These are phyloP conservation scores for Rhizopogon vesiculosus DNA, from an alignment of 768 basidiomycete species.

Conservation along the genomic window DNA sequence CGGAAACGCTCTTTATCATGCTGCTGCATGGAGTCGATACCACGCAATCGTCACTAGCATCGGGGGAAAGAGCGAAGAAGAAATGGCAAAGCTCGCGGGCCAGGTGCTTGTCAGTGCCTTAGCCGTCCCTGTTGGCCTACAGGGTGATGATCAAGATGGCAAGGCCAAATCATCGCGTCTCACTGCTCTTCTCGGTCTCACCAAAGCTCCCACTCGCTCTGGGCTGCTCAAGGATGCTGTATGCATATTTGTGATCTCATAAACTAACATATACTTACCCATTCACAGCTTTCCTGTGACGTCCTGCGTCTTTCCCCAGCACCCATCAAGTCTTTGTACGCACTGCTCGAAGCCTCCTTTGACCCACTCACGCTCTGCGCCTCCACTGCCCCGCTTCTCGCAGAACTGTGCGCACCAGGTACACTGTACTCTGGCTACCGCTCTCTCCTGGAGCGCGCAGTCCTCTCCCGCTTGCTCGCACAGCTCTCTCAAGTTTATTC, in stretches of 20 bases:
- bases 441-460: slow-evolving; percentile 84
- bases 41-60: slow-evolving; percentile 67
- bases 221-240: slow-evolving; percentile 86
- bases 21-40: slow-evolving; percentile 92
- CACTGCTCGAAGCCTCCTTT: slow-evolving; percentile 87
- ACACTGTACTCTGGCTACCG: slow-evolving; percentile 74
- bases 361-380: slow-evolving; percentile 86
- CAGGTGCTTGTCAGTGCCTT: slow-evolving; percentile 91
- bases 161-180: slow-evolving; percentile 74
- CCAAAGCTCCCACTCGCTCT: slow-evolving; percentile 81
- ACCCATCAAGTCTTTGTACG: slow-evolving; percentile 74
- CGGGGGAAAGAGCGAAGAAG: slow-evolving; percentile 73
- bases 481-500: slow-evolving; percentile 93
- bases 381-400: slow-evolving; percentile 74
- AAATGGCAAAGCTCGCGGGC: slow-evolving; percentile 75
- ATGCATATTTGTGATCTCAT: neutral
- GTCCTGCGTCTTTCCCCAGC: slow-evolving; percentile 76
- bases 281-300: slow-evolving; percentile 66
- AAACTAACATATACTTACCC: slow-evolving; percentile 7
- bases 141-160: slow-evolving; percentile 45
- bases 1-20: slow-evolving; percentile 92
- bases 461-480: slow-evolving; percentile 85
- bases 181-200: slow-evolving; percentile 79
- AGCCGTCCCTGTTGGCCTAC: slow-evolving; percentile 80
- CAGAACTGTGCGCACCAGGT: slow-evolving; percentile 39